phyloP scores from a whole-genome alignment of 2,329 filamentous ascomycete genomes.

The Colletotrichum sp. region DNA sequence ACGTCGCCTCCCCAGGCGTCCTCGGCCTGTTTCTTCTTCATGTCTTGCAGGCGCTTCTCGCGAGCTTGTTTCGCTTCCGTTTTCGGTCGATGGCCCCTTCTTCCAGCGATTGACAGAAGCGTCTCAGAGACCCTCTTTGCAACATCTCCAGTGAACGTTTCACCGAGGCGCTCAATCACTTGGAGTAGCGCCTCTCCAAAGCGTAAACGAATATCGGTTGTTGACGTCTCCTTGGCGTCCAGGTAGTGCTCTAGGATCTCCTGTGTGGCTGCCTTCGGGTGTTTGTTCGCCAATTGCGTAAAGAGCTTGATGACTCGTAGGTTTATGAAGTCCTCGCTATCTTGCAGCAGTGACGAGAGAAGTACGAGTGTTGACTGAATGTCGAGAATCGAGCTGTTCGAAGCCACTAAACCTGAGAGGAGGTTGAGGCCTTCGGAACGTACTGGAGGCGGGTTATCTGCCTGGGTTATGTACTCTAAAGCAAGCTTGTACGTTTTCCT shows the following conservation, averaged over 20 bases:
- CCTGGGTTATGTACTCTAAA: slow-evolving; percentile 65
- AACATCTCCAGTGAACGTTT: slow-evolving; percentile 58
- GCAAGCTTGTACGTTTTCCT: slow-evolving; percentile 67
- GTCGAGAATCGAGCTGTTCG: slow-evolving; percentile 65
- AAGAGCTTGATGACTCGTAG: slow-evolving; percentile 71
- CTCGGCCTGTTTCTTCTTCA: slow-evolving; percentile 55
- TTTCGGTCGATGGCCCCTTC: slow-evolving; percentile 65
- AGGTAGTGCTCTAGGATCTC: slow-evolving; percentile 73
- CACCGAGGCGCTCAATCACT: slow-evolving; percentile 65
- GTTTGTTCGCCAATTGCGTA: slow-evolving; percentile 63
- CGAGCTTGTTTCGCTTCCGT: slow-evolving; percentile 61
- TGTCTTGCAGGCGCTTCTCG: slow-evolving; percentile 51
- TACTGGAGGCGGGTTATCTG: slow-evolving; percentile 70
- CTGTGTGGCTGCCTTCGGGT: slow-evolving; percentile 65
- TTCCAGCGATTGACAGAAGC: slow-evolving; percentile 67
- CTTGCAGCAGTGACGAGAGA: slow-evolving; percentile 67
- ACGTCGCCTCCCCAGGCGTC: slow-evolving; percentile 61
- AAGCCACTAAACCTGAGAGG: slow-evolving; percentile 60
- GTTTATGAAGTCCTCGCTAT: slow-evolving; percentile 75
- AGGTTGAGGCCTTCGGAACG: slow-evolving; percentile 69
- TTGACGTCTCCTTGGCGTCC: slow-evolving; percentile 62
- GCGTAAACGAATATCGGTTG: slow-evolving; percentile 68
- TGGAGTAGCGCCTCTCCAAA: slow-evolving; percentile 72
- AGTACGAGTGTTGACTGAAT: slow-evolving; percentile 69
- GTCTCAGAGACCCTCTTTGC: slow-evolving; percentile 60